Evolutionary conservation across 1,284 basidiomycete species (phyloP).

Genomic region (Puccinia horiana): DNA sequence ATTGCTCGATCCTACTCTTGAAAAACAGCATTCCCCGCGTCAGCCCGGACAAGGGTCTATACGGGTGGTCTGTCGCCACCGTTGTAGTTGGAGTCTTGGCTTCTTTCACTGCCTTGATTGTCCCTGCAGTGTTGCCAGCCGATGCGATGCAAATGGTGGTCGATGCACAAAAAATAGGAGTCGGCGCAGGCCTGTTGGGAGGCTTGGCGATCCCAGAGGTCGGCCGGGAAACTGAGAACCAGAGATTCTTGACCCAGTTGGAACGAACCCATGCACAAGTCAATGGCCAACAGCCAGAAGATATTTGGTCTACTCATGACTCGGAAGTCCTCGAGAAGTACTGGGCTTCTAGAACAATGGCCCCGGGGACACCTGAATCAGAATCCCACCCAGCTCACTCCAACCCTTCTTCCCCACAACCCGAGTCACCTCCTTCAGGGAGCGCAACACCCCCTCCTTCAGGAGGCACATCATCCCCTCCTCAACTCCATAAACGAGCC

Average conservation of each 20-base stretch:
- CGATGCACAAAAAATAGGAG: constrained; percentile 13
- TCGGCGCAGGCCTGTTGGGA: constrained; percentile 30
- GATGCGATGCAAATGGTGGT: constrained; percentile 45
- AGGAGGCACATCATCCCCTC: too few species aligned
- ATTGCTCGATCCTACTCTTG: neutral
- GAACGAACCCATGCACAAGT: neutral
- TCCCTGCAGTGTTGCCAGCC: constrained; percentile 38
- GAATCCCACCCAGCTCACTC: neutral
- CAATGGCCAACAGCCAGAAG: neutral
- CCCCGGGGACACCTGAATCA: neutral
- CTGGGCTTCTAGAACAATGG: too few species aligned
- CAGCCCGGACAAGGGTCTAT: neutral
- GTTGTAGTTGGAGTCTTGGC: constrained; percentile 41
- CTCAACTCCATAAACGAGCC: constrained; percentile 29
- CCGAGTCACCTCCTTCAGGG: neutral
- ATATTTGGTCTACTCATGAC: constrained; percentile 31
- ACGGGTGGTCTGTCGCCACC: constrained; percentile 43
- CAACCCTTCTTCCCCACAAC: neutral
- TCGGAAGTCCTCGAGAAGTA: neutral
- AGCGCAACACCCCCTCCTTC: neutral
- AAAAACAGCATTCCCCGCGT: constrained; percentile 26
- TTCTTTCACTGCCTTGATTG: constrained; percentile 22
- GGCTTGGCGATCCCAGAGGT: neutral
- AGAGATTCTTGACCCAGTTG: neutral
- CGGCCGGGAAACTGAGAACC: neutral